Conservation (phyloP, 208 protist genomes). For the Trypanosoma theileri region DNA sequence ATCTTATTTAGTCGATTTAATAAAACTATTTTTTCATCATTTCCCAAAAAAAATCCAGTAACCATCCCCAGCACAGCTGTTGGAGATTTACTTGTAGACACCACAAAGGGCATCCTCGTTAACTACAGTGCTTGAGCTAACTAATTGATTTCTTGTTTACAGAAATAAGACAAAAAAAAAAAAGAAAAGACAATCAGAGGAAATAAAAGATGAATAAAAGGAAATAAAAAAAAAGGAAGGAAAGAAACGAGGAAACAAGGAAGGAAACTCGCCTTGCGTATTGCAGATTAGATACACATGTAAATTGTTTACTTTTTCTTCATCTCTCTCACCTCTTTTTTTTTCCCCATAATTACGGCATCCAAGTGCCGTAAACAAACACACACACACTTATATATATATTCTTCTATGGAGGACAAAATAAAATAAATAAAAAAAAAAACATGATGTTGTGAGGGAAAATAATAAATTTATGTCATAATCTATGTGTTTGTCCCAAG, state of each 20-base stretch:
- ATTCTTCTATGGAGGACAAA: too few relatives aligned
- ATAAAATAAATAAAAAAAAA: slow-evolving; percentile 3
- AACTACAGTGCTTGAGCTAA: background rate
- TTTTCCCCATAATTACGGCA: background rate
- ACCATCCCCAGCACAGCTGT: slow-evolving; percentile 51
- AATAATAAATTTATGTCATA: slow-evolving; percentile 1
- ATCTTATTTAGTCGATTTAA: slow-evolving; percentile 59
- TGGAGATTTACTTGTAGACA: slow-evolving; percentile 53
- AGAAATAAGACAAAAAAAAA: too few relatives aligned
- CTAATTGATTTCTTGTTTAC: too few relatives aligned
- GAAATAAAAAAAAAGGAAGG: too few relatives aligned
- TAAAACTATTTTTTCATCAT: slow-evolving; percentile 30
- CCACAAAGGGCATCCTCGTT: slow-evolving; percentile 41
- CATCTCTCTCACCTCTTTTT: background rate
- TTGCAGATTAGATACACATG: too few relatives aligned
- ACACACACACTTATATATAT: background rate
- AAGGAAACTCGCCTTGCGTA: too few relatives aligned
- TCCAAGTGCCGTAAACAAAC: background rate
- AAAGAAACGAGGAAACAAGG: too few relatives aligned
- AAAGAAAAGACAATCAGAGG: too few relatives aligned
- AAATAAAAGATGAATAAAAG: too few relatives aligned
- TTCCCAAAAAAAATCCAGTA: slow-evolving; percentile 35
- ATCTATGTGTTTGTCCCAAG: too few relatives aligned
- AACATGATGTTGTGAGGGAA: background rate
- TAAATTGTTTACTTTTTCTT: background rate